Conservation (phyloP, 2,329 filamentous ascomycete species). For the Aspergillus fischeri region DNA sequence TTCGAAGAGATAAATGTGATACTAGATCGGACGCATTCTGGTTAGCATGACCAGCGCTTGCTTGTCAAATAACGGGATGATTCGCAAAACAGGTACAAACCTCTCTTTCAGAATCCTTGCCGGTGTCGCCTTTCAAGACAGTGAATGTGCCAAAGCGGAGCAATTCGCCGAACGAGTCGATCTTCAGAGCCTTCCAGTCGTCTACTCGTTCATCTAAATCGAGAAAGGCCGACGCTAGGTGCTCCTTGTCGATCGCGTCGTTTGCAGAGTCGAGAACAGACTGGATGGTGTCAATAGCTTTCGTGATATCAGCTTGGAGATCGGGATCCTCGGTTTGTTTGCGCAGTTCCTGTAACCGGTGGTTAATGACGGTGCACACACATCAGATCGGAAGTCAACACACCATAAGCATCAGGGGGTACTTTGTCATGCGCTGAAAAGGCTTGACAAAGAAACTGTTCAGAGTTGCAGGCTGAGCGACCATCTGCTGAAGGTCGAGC, state of each 20-base stretch:
- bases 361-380: slow-evolving; percentile 1
- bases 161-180: slow-evolving; percentile 86
- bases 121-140: slow-evolving; percentile 70
- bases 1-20: slow-evolving; percentile 96
- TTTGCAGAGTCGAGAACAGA: slow-evolving; percentile 81
- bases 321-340: slow-evolving; percentile 76
- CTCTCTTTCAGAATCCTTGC: slow-evolving; percentile 88
- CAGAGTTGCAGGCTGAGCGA: slow-evolving; percentile 79
- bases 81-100: slow-evolving; percentile 47
- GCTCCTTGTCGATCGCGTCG: slow-evolving; percentile 82
- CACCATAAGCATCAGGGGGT: slow-evolving; percentile 82
- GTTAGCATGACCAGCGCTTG: slow-evolving; percentile 12
- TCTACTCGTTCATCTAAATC: slow-evolving; percentile 82
- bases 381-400: neutral
- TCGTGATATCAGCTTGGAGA: slow-evolving; percentile 66
- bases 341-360: slow-evolving; percentile 62
- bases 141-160: slow-evolving; percentile 86
- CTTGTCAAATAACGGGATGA: neutral
- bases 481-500: slow-evolving; percentile 66
- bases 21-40: slow-evolving; percentile 50
- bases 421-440: slow-evolving; percentile 93
- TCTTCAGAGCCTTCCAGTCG: slow-evolving; percentile 92
- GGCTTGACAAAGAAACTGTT: slow-evolving; percentile 94
- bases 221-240: slow-evolving; percentile 75
- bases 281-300: slow-evolving; percentile 77